phyloP scores from a whole-genome alignment of 768 basidiomycete genomes.

The Tulasnella sp. region DNA sequence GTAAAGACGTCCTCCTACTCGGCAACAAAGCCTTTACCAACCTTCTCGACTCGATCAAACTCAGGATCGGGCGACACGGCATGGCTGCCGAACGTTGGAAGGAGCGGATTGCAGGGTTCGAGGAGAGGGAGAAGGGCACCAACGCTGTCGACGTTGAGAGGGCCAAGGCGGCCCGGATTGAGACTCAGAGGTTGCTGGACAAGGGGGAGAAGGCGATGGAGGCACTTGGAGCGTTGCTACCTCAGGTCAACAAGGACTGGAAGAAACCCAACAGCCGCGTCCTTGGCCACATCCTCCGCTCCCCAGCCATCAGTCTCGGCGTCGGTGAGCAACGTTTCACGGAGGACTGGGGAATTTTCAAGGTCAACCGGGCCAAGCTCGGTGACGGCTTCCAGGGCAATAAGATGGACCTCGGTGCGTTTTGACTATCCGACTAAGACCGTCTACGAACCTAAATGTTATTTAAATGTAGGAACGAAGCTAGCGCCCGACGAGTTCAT shows the following conservation, averaged over 20 bases:
- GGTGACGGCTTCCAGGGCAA: slow-evolving; percentile 22
- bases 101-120: slow-evolving; percentile 14
- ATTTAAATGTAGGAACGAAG: slow-evolving; percentile 30
- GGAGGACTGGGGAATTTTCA: slow-evolving; percentile 26
- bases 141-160: slow-evolving; percentile 2
- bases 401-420: slow-evolving; percentile 29
- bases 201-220: slow-evolving; percentile 21
- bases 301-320: slow-evolving; percentile 26
- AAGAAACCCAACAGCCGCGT: slow-evolving; percentile 24
- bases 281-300: slow-evolving; percentile 28
- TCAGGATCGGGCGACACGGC: slow-evolving; percentile 14
- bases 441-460: slow-evolving; percentile 24
- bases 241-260: slow-evolving; percentile 26
- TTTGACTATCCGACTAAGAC: slow-evolving; percentile 17
- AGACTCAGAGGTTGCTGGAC: background rate
- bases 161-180: slow-evolving; percentile 9
- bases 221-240: slow-evolving; percentile 24
- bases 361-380: slow-evolving; percentile 24
- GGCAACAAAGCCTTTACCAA: slow-evolving; percentile 24
- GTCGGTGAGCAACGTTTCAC: slow-evolving; percentile 23
- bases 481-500: slow-evolving; percentile 25
- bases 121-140: slow-evolving; percentile 14
- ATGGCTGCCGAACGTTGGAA: background rate
- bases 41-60: slow-evolving; percentile 18
- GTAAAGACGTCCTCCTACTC: slow-evolving; percentile 22